These are phyloP conservation scores for Dissoconium aciculare DNA, from an alignment of 2,329 filamentous ascomycete genomes.

Conservation along the genomic window DNA sequence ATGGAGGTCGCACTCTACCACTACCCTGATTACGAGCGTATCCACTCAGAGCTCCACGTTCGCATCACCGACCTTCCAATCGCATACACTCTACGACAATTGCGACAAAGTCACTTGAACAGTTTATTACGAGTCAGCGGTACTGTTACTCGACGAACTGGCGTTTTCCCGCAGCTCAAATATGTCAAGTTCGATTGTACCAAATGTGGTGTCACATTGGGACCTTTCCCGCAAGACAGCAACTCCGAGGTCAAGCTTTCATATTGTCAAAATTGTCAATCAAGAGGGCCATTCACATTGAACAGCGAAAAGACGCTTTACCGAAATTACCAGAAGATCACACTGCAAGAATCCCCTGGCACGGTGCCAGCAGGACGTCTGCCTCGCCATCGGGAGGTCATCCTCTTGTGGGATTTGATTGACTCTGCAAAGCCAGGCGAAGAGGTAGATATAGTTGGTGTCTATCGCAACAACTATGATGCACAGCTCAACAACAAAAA, in stretches of 20 bases:
- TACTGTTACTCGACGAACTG: constrained; percentile 83
- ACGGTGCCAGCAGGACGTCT: constrained; percentile 92
- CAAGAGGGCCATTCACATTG: constrained; percentile 80
- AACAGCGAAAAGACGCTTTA: constrained; percentile 98
- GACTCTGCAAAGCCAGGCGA: constrained; percentile 94
- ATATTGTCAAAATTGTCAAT: constrained; percentile 94
- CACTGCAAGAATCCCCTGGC: constrained; percentile 89
- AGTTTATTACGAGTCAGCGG: constrained; percentile 87
- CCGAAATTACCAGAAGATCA: constrained; percentile 96
- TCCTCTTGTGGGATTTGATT: constrained; percentile 92
- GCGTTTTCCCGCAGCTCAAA: constrained; percentile 94
- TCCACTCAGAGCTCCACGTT: constrained; percentile 94
- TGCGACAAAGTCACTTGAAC: constrained; percentile 91
- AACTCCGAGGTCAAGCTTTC: constrained; percentile 92
- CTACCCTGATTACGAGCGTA: constrained; percentile 94
- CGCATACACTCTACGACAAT: constrained; percentile 84
- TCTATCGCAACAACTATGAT: constrained; percentile 97
- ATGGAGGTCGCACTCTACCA: constrained; percentile 93
- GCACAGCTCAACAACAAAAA: constrained; percentile 97
- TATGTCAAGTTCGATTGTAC: constrained; percentile 96
- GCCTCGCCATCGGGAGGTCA: constrained; percentile 83
- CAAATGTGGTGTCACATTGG: constrained; percentile 82
- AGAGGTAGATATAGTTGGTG: constrained; percentile 91
- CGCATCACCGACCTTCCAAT: constrained; percentile 90
- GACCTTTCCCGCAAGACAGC: constrained; percentile 94